phyloP scores from a whole-genome alignment of 139 green algal genomes.

The Micractinium conductrix region DNA sequence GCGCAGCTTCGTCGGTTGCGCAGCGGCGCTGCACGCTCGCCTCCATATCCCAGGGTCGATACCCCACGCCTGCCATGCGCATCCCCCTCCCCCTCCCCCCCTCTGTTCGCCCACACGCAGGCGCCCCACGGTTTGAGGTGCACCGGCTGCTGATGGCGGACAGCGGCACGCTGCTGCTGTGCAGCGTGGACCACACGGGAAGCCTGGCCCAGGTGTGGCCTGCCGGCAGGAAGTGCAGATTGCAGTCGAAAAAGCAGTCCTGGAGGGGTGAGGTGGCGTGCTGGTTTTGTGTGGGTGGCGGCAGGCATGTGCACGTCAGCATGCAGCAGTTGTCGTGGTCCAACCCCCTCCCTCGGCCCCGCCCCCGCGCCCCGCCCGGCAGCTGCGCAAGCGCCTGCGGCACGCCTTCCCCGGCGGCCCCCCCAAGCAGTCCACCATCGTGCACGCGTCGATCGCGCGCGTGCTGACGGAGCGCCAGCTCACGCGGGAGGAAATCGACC shows the following conservation, averaged over 20 bases:
- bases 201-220: no score
- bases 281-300: no score
- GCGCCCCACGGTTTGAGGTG: slow-evolving; percentile 32
- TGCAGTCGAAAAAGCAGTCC: no score
- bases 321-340: no score
- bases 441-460: slow-evolving; percentile 54
- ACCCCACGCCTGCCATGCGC: neutral
- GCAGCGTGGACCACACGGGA: slow-evolving; percentile 46
- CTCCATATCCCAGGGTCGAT: no score
- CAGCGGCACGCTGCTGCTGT: slow-evolving; percentile 59
- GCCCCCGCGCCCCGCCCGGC: neutral
- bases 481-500: slow-evolving; percentile 1
- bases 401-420: slow-evolving; percentile 45
- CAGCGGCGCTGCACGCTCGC: neutral
- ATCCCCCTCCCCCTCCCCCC: neutral
- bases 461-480: slow-evolving; percentile 45
- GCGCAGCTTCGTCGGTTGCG: neutral
- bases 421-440: slow-evolving; percentile 54
- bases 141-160: slow-evolving; percentile 62
- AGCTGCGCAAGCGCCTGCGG: slow-evolving; percentile 40
- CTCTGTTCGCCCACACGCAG: neutral
- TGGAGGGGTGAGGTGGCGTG: no score
- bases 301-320: no score
- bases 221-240: no score
- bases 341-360: no score